phyloP scores from a whole-genome alignment of 2,329 filamentous ascomycete species.

The Peltaster fructicola region DNA sequence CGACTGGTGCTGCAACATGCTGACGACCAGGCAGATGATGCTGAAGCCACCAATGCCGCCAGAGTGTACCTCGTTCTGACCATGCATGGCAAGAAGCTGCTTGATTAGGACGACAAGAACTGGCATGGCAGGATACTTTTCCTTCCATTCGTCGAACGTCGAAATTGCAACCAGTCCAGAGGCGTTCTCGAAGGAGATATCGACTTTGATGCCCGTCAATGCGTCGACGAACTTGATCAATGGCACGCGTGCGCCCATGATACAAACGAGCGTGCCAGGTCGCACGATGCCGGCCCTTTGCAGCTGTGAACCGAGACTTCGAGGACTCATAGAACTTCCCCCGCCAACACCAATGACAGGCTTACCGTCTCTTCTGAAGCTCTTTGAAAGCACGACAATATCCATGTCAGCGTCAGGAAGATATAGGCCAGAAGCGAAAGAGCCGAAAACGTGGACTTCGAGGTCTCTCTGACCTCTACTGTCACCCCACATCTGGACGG shows the following conservation, averaged over 20 bases:
- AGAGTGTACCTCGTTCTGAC: constrained; percentile 75
- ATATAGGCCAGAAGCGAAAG: constrained; percentile 64
- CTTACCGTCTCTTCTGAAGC: constrained; percentile 1
- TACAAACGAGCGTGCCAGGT: constrained; percentile 37
- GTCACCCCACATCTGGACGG: constrained; percentile 30
- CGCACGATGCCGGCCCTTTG: constrained; percentile 38
- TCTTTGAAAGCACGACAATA: constrained; percentile 53
- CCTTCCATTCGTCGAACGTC: constrained; percentile 68
- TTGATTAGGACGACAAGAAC: constrained; percentile 77
- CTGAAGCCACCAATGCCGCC: constrained; percentile 90
- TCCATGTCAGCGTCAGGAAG: constrained; percentile 82
- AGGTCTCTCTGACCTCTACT: constrained; percentile 25
- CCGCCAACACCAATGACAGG: constrained; percentile 6
- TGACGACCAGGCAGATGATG: constrained; percentile 83
- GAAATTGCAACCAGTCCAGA: constrained; percentile 63
- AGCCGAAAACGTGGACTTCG: constrained; percentile 68
- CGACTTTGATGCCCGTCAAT: constrained; percentile 63
- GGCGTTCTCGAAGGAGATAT: constrained; percentile 86
- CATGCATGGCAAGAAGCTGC: constrained; percentile 78
- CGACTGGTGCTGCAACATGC: constrained; percentile 67
- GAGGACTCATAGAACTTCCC: constrained; percentile 37
- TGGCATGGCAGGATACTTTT: constrained; percentile 66
- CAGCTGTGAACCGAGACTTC: constrained; percentile 45
- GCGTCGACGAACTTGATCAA: constrained; percentile 80
- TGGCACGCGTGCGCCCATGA: constrained; percentile 70